Conservation (phyloP, 2,329 filamentous ascomycete genomes). For the Apiospora rasikravindrae region DNA sequence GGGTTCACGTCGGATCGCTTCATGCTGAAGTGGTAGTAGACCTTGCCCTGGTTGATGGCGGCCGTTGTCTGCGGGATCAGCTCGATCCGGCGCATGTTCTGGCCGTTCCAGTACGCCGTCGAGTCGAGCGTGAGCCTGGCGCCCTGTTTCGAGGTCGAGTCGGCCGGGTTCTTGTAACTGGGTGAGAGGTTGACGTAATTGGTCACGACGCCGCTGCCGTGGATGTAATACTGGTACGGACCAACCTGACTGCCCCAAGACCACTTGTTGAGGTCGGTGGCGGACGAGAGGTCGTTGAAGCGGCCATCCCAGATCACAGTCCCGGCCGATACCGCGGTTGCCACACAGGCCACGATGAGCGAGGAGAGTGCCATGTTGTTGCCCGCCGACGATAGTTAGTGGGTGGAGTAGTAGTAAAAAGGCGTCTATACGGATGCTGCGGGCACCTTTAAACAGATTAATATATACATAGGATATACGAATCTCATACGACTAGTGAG, state of each 20-base stretch:
- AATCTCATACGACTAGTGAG: not conserved
- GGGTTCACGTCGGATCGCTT: slow-evolving; percentile 64
- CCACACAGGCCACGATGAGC: not conserved
- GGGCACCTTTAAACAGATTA: not conserved
- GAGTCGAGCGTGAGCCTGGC: slow-evolving; percentile 67
- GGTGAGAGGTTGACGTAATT: slow-evolving; percentile 66
- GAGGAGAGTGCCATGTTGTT: not conserved
- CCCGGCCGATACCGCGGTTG: slow-evolving; percentile 34
- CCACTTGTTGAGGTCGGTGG: slow-evolving; percentile 58
- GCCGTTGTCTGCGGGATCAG: slow-evolving; percentile 73
- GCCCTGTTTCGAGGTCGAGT: slow-evolving; percentile 66
- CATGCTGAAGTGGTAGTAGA: slow-evolving; percentile 76
- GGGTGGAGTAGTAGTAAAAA: not conserved
- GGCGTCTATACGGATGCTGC: not conserved
- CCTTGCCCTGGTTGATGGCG: slow-evolving; percentile 66
- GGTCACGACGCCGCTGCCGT: slow-evolving; percentile 59
- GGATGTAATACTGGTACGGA: slow-evolving; percentile 77
- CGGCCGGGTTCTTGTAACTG: slow-evolving; percentile 68
- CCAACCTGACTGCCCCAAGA: slow-evolving; percentile 66
- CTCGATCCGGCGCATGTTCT: slow-evolving; percentile 75
- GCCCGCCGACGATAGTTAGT: not conserved
- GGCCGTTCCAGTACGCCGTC: slow-evolving; percentile 72
- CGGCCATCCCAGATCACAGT: slow-evolving; percentile 65
- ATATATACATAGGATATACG: not conserved
- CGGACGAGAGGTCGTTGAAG: slow-evolving; percentile 58